phyloP scores from a whole-genome alignment of 2,329 filamentous ascomycete species.

The Paradendryphiella salina region DNA sequence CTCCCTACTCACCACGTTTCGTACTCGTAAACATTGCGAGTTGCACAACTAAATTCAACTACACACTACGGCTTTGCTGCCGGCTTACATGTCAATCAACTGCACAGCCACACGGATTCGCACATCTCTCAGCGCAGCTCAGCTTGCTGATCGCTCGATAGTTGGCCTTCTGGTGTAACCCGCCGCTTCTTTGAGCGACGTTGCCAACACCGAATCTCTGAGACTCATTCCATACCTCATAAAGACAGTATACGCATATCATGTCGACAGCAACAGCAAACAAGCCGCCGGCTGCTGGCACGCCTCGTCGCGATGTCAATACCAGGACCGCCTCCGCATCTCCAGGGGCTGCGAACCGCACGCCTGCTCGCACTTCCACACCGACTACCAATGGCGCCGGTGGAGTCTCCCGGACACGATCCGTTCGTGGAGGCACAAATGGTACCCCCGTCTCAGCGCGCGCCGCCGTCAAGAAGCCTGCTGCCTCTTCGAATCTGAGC shows the following conservation, averaged over 20 bases:
- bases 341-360: conserved; percentile 40
- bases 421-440: conserved; percentile 36
- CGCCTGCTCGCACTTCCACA: conserved; percentile 36
- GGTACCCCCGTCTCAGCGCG: conserved; percentile 47
- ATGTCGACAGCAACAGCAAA: conserved; percentile 45
- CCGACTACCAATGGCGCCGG: conserved; percentile 36
- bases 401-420: conserved; percentile 38
- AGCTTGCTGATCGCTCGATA: conserved; percentile 13
- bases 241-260: conserved; percentile 11
- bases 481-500: conserved; percentile 40
- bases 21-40: conserved; percentile 12
- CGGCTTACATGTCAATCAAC: conserved; percentile 1
- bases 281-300: conserved; percentile 44
- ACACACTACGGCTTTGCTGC: background rate
- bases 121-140: conserved; percentile 11
- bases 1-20: conserved; percentile 11
- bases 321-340: conserved; percentile 32
- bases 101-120: conserved; percentile 16
- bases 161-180: conserved; percentile 14
- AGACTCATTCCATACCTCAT: conserved; percentile 12
- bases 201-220: conserved; percentile 15
- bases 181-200: conserved; percentile 17
- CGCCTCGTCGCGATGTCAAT: conserved; percentile 31
- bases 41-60: conserved; percentile 2
- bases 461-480: conserved; percentile 45